A percentile compares a stretch with the other conserved stretches of the same genome.
These are phyloP conservation scores for Lindgomyces ingoldianus DNA, from an alignment of 495 filamentous ascomycete genomes.

Conservation along the genomic window DNA sequence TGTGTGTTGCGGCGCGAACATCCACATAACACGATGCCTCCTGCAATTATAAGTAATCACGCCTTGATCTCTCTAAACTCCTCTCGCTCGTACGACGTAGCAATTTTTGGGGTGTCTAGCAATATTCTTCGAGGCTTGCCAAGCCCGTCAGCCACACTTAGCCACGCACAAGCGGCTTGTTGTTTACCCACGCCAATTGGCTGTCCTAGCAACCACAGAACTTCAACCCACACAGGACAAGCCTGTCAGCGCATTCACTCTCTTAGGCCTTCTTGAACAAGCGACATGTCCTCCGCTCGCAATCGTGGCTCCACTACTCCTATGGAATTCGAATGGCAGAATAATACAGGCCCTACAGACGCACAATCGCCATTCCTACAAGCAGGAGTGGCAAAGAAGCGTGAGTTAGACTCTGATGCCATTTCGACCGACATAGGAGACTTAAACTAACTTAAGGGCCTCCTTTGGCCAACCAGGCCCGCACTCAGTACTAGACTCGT, in stretches of 20 bases:
- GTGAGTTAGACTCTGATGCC: constrained; percentile 19
- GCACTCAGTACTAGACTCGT: constrained; percentile 56
- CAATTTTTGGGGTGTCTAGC: no score
- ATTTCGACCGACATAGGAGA: background rate
- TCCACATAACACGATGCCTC: no score
- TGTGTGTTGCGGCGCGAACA: no score
- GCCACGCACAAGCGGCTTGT: background rate
- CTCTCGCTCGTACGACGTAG: no score
- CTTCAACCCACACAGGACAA: constrained; percentile 5
- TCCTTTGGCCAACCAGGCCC: constrained; percentile 46
- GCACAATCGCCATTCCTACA: constrained; percentile 32
- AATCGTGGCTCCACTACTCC: constrained; percentile 20
- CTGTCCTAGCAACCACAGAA: constrained; percentile 13
- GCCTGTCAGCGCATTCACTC: background rate
- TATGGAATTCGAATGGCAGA: constrained; percentile 40
- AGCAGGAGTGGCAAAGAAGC: constrained; percentile 29
- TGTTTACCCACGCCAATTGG: constrained; percentile 14
- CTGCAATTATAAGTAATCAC: no score
- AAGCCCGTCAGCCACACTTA: background rate
- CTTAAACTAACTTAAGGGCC: constrained; percentile 6
- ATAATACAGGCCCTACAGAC: constrained; percentile 31
- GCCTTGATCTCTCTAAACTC: no score
- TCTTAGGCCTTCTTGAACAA: background rate
- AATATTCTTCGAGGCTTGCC: no score
- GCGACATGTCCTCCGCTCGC: constrained; percentile 14